Evolutionary conservation across 2,329 filamentous ascomycete species (phyloP).

Genomic region (Tolypocladium album): DNA sequence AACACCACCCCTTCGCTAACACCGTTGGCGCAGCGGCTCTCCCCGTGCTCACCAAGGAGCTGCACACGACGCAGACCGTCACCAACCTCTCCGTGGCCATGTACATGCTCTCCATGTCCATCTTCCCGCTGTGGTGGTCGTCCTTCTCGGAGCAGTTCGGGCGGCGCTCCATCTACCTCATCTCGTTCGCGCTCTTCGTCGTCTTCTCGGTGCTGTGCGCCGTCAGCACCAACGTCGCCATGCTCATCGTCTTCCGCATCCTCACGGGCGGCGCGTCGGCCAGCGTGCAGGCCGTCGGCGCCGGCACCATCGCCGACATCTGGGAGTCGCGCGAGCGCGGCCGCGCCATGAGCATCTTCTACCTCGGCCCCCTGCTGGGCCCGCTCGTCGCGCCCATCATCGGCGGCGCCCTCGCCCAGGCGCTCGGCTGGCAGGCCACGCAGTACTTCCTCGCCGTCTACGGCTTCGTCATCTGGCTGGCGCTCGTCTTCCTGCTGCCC

Average conservation of each 20-base stretch:
- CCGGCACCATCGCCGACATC: slow-evolving; percentile 72
- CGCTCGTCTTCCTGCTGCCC: slow-evolving; percentile 51
- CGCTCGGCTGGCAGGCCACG: slow-evolving; percentile 63
- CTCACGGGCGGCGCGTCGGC: slow-evolving; percentile 67
- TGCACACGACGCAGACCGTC: slow-evolving; percentile 52
- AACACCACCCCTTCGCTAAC: not conserved
- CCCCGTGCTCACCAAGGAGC: slow-evolving; percentile 47
- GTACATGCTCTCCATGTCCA: slow-evolving; percentile 75
- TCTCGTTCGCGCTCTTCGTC: slow-evolving; percentile 62
- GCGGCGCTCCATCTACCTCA: slow-evolving; percentile 66
- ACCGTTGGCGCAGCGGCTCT: slow-evolving; percentile 47
- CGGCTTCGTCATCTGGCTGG: slow-evolving; percentile 44
- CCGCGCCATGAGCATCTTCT: slow-evolving; percentile 73
- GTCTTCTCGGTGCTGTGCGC: slow-evolving; percentile 62
- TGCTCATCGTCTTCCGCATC: slow-evolving; percentile 70
- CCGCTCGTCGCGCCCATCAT: slow-evolving; percentile 68
- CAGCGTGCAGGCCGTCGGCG: slow-evolving; percentile 72
- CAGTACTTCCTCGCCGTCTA: slow-evolving; percentile 70
- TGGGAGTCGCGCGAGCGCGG: slow-evolving; percentile 67
- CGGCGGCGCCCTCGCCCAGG: slow-evolving; percentile 60
- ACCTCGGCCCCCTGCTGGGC: slow-evolving; percentile 65
- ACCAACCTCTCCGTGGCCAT: slow-evolving; percentile 68
- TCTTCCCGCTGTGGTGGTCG: slow-evolving; percentile 82
- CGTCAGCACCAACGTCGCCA: slow-evolving; percentile 56
- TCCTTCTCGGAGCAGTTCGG: slow-evolving; percentile 66